Evolutionary conservation across 495 filamentous ascomycete genomes (phyloP), one percentile per base, ranked within the genome.

Genomic region (Penicillium longicatenatum): DNA sequence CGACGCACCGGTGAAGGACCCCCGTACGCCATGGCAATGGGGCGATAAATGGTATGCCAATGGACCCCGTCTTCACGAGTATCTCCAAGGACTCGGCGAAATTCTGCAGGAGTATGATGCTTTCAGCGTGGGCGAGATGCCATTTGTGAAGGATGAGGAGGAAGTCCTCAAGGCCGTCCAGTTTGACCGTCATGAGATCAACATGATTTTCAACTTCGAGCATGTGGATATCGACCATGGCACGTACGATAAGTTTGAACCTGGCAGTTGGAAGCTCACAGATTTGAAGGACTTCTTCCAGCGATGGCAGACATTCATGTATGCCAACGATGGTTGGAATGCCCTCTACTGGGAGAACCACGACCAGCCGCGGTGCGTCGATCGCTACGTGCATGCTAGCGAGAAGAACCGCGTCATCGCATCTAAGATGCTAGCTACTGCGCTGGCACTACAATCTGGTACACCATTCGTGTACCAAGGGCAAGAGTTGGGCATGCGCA

Each of bases 151-250:
- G 14, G 80, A 82, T 2, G 77, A 85, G 54, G 69, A 79, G 33
- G 80, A 89, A 60, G 82, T 89, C 1, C 74, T 89, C 26, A 74
- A 78, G 14, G 82, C 81, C 30, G 82, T 91, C 21, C 75, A 79
- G 3, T 73, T 76, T 12, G 78, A 80, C 42, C 81, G 84, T 26
- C 73, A 77, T 45, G 85, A 91, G 64, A 75, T 91, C 44, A 84
- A 84, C 72, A 92, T 92, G 89, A 81, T 90, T 26, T 91, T 92
- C 73, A 82, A 88, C 59, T 90, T 90, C 58, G 87, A 89, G 59
- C 75, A 81, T 56, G 75, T 79, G 1, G 82, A 85, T 57, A 73
- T 90, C 29, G 87, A 86, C 47, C 74, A 81, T 50, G 83, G 82
- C 11, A 58, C 66, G 7, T 70, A 76, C 8, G 75, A 80, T 50